Base-by-base conservation (phyloP, 1,284 basidiomycete species). In the Irpex sp. region DNA sequence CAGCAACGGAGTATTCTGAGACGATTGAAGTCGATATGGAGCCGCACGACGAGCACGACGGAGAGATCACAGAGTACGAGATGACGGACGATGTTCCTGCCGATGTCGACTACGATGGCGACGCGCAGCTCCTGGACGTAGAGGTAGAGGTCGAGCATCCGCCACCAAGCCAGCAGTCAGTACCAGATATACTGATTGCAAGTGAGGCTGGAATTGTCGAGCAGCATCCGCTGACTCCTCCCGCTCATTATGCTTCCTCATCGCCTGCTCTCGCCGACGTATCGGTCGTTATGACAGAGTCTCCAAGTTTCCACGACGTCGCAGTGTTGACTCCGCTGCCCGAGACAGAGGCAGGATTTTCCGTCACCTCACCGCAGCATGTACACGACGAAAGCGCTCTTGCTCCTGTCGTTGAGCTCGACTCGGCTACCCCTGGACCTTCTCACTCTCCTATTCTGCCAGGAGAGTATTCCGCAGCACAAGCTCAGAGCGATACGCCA, bases 11-110 rank as follows among this genome's bases (percentile, higher is more conserved):
- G 21, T 64, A 65, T 36, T 58, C 64, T 12, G 63, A 75, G 51
- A 79, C 77, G 54, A 77, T 88, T 56, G 89, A 90, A 69, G 79
- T 91, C 57, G 89, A 91, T 63, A 90, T 91, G 86, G 86, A 87
- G 60, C 73, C 76, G 52, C 82, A 83, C 66, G 74, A 80, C 28
- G 52, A 54, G 14, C 52, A 54, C 52, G 81, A 80, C 68, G 72
- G 68, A 23, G 77, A 78, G 35, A 79, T 80, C 62, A 74, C 76
- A 52, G 89, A 91, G 72, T 90, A 87, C 70, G 88, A 90, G 65
- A 91, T 91, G 88, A 79, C 78, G 18, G 87, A 86, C 66, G 81
- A 80, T 60, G 74, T 71, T 51, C 74, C 73, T 58, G 71, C 70
- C 59, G 74, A 71, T 51, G 74, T 71, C 67, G 71, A 72, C 63